phyloP scores from a whole-genome alignment of 139 green algal species.

The Tetraselmis striata region DNA sequence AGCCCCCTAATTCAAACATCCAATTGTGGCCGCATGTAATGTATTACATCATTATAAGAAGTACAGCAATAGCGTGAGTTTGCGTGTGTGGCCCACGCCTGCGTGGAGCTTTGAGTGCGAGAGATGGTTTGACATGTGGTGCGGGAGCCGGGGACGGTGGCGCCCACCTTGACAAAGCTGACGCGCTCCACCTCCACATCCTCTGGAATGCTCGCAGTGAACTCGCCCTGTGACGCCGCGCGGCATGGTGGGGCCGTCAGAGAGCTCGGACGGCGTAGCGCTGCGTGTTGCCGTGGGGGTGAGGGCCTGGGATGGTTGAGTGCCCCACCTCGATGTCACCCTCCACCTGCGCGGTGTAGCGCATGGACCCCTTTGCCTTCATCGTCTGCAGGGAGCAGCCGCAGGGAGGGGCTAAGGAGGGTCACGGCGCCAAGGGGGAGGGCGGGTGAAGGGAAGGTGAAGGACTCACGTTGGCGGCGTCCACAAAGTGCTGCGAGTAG shows the following conservation, averaged over 20 bases:
- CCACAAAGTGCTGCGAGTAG: conserved; percentile 30
- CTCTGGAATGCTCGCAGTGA: conserved; percentile 23
- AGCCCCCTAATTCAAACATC: too few relatives aligned
- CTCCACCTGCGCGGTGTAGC: conserved; percentile 50
- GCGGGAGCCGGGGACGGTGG: too few relatives aligned
- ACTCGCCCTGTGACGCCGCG: conserved; percentile 10
- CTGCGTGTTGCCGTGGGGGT: conserved; percentile 5
- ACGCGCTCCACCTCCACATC: conserved; percentile 39
- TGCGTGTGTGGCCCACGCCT: too few relatives aligned
- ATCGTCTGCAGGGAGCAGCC: conserved; percentile 27
- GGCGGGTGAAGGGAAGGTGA: too few relatives aligned
- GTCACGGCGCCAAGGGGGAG: too few relatives aligned
- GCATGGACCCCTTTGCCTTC: conserved; percentile 36
- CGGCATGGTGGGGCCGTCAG: too few relatives aligned
- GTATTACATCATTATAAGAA: too few relatives aligned
- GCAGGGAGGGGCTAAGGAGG: neutral
- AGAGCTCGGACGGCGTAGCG: conserved; percentile 19
- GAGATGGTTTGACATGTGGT: too few relatives aligned
- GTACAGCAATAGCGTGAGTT: too few relatives aligned
- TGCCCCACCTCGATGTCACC: conserved; percentile 42
- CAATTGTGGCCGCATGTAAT: too few relatives aligned
- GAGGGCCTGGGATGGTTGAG: neutral
- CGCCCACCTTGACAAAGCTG: conserved; percentile 46
- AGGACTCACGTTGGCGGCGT: conserved; percentile 30
- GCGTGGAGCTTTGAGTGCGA: neutral